Percentiles rank a stretch among this genome's conserved stretches.
phyloP scores from a whole-genome alignment of 2,329 filamentous ascomycete genomes.

The Scedosporium dehoogii region DNA sequence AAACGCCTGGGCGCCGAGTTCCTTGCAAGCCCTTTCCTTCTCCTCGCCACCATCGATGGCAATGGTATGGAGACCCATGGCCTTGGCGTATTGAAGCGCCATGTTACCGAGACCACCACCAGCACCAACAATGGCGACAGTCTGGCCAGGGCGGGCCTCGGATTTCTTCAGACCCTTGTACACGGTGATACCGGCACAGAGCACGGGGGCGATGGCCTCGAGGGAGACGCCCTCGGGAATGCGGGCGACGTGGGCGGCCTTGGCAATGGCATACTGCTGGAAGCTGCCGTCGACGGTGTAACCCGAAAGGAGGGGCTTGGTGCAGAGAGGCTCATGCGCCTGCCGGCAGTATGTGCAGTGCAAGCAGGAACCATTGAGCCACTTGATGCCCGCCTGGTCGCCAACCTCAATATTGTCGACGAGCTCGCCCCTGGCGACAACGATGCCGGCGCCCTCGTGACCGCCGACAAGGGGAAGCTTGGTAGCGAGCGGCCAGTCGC shows the following conservation, averaged over 20 bases:
- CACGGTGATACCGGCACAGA: constrained; percentile 79
- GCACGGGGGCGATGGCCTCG: constrained; percentile 67
- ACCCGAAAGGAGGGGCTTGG: constrained; percentile 65
- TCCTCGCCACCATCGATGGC: constrained; percentile 78
- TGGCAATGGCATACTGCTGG: constrained; percentile 85
- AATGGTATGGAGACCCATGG: constrained; percentile 75
- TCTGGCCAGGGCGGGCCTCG: constrained; percentile 61
- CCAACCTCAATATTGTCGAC: constrained; percentile 72
- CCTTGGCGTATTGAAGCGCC: constrained; percentile 79
- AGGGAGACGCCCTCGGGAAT: constrained; percentile 70
- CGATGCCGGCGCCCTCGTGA: constrained; percentile 68
- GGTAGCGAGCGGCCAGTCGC: constrained; percentile 77
- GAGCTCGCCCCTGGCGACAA: constrained; percentile 69
- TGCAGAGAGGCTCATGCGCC: constrained; percentile 74
- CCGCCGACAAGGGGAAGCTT: constrained; percentile 84
- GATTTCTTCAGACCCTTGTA: constrained; percentile 91
- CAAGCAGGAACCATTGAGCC: constrained; percentile 83
- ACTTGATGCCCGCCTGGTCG: constrained; percentile 83
- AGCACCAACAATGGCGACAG: constrained; percentile 75
- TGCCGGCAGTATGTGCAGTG: constrained; percentile 74
- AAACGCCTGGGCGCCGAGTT: constrained; percentile 62
- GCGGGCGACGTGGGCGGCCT: constrained; percentile 74
- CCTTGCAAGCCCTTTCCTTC: constrained; percentile 61
- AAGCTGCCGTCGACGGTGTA: constrained; percentile 91
- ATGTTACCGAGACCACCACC: constrained; percentile 74